phyloP scores from a whole-genome alignment of 78 protist genomes.

The Emiliania huxleyi region DNA sequence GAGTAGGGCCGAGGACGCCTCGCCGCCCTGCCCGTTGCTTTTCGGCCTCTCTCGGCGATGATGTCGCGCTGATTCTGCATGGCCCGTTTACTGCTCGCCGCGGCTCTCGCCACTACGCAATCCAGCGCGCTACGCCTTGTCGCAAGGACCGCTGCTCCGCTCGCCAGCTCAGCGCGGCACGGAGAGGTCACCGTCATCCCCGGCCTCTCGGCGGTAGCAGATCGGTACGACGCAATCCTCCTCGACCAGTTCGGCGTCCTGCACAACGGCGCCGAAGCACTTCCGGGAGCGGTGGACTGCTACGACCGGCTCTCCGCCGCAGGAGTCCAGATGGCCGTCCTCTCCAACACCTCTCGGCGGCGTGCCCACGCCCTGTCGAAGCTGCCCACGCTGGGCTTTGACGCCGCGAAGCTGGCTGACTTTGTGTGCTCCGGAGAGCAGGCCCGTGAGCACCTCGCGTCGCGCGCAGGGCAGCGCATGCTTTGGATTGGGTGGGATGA shows the following conservation, averaged over 20 bases:
- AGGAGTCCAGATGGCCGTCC: neutral
- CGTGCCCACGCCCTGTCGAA: neutral
- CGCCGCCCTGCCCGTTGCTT: too few species aligned
- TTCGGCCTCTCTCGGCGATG: too few species aligned
- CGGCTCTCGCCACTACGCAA: too few species aligned
- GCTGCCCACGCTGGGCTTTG: neutral
- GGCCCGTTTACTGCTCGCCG: too few species aligned
- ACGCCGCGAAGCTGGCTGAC: neutral
- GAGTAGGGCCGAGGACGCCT: too few species aligned
- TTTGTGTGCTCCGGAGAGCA: neutral
- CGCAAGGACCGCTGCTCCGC: too few species aligned
- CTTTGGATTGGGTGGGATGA: neutral
- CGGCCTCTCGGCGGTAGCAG: too few species aligned
- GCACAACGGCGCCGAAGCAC: neutral
- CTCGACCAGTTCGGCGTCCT: slow-evolving; percentile 8
- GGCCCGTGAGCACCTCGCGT: neutral
- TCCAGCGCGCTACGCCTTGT: too few species aligned
- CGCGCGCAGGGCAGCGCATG: neutral
- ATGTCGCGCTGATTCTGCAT: too few species aligned
- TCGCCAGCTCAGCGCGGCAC: too few species aligned
- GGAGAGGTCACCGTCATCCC: too few species aligned
- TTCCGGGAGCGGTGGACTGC: neutral
- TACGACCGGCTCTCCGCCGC: neutral
- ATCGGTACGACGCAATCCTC: neutral
- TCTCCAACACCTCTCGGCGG: neutral